Evolutionary conservation across 768 basidiomycete species (phyloP).

Genomic region (Chalciporus pseudorubinellus): DNA sequence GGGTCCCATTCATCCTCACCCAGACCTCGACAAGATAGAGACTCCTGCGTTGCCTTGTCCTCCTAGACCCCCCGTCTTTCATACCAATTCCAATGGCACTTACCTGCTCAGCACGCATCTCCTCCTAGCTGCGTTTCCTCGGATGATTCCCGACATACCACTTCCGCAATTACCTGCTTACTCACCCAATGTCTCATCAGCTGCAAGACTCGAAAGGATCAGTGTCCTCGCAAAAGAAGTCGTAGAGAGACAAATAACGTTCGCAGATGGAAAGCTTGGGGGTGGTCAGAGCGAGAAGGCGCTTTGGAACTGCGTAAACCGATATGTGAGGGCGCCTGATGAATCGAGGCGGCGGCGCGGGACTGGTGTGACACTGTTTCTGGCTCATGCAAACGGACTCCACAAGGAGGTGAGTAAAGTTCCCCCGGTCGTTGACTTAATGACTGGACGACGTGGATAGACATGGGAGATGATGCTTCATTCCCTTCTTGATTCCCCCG

Average conservation of each 20-base stretch:
- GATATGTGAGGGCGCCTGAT: conserved; percentile 48
- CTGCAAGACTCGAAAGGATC: conserved; percentile 11
- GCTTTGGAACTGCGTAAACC: conserved; percentile 72
- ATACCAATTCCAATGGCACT: conserved; percentile 11
- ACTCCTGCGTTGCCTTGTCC: conserved; percentile 22
- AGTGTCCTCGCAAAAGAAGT: conserved; percentile 19
- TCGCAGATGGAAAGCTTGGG: conserved; percentile 16
- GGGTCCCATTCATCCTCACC: conserved; percentile 8
- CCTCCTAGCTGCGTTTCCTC: conserved; percentile 30
- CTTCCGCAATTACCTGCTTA: conserved; percentile 19
- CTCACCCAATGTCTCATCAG: neutral
- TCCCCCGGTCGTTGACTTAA: neutral
- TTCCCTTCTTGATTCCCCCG: conserved; percentile 45
- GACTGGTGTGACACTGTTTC: conserved; percentile 62
- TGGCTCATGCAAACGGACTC: conserved; percentile 86
- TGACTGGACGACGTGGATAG: conserved; percentile 36
- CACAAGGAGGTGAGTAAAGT: conserved; percentile 74
- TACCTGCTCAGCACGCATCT: conserved; percentile 31
- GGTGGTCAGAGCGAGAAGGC: conserved; percentile 27
- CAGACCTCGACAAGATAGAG: conserved; percentile 2
- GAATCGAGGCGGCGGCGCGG: neutral
- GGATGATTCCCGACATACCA: conserved; percentile 22
- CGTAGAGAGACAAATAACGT: conserved; percentile 10
- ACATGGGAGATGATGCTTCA: conserved; percentile 74
- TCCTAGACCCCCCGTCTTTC: conserved; percentile 18